Evolutionary conservation across 495 filamentous ascomycete genomes (phyloP).

Genomic region (Echria macrotheca): DNA sequence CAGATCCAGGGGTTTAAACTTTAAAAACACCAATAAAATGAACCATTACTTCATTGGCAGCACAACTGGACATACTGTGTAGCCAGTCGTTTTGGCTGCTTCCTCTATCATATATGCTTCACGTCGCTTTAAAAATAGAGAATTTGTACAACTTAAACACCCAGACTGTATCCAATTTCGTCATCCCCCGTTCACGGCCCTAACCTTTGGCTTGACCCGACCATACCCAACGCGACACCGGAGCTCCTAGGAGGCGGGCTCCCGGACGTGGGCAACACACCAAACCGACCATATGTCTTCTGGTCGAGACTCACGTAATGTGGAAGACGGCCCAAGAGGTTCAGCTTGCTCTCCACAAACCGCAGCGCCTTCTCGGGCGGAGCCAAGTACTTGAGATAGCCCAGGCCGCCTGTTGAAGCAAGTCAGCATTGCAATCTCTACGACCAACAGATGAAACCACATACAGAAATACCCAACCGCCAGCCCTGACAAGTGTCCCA

Average conservation of each 20-base stretch:
- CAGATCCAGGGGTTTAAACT: no score
- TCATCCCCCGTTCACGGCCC: slow-evolving; percentile 52
- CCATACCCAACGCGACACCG: slow-evolving; percentile 45
- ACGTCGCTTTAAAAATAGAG: no score
- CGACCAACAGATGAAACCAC: slow-evolving; percentile 20
- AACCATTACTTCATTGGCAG: no score
- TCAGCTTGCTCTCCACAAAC: slow-evolving; percentile 79
- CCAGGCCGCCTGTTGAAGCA: slow-evolving; percentile 58
- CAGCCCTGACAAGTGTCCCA: slow-evolving; percentile 82
- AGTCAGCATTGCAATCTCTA: slow-evolving; percentile 7
- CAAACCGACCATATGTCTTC: slow-evolving; percentile 93
- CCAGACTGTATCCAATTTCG: no score
- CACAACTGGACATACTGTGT: no score
- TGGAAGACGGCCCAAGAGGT: slow-evolving; percentile 72
- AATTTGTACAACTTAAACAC: neutral
- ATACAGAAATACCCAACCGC: slow-evolving; percentile 79
- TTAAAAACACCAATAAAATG: no score
- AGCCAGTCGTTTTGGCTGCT: no score
- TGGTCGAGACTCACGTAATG: slow-evolving; percentile 91
- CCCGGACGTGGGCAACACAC: slow-evolving; percentile 62
- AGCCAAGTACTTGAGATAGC: slow-evolving; percentile 77
- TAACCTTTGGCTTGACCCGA: slow-evolving; percentile 59
- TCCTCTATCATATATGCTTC: no score
- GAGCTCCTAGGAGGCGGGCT: slow-evolving; percentile 26
- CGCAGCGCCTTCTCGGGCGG: slow-evolving; percentile 76